A percentile compares a stretch with the other conserved stretches of the same genome.
These are phyloP conservation scores for Clausena lansium DNA, from an alignment of 345 rosid genomes.

Conservation along the genomic window DNA sequence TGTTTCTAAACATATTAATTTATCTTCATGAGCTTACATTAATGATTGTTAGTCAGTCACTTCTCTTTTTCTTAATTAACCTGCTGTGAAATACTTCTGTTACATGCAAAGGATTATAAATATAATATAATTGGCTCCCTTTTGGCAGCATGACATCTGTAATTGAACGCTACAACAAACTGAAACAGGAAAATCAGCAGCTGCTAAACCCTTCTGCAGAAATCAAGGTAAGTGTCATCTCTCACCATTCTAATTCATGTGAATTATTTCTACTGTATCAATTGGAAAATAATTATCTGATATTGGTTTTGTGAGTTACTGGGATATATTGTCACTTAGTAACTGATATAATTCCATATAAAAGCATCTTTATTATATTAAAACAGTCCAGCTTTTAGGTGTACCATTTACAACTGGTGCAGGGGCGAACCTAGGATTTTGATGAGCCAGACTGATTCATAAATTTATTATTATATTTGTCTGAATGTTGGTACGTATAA, in stretches of 20 bases:
- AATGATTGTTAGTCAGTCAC: too few relatives aligned
- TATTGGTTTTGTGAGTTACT: background rate
- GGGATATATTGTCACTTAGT: background rate
- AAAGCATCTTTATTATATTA: background rate
- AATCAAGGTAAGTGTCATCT: conserved; percentile 43
- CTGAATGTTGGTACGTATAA: too few relatives aligned
- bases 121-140: background rate
- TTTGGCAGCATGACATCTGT: conserved; percentile 55
- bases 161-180: conserved; percentile 62
- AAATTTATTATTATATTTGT: too few relatives aligned
- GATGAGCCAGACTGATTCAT: too few relatives aligned
- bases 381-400: background rate
- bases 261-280: background rate
- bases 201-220: conserved; percentile 58
- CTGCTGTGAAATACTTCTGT: too few relatives aligned
- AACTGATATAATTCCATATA: too few relatives aligned
- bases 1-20: too few relatives aligned
- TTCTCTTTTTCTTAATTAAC: too few relatives aligned
- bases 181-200: conserved; percentile 55
- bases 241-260: background rate
- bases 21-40: too few relatives aligned
- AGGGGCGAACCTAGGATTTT: too few relatives aligned
- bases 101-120: background rate
- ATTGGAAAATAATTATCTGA: background rate
- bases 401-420: too few relatives aligned